Conservation (phyloP, 768 basidiomycete genomes). For the Hysterangium stoloniferum region DNA sequence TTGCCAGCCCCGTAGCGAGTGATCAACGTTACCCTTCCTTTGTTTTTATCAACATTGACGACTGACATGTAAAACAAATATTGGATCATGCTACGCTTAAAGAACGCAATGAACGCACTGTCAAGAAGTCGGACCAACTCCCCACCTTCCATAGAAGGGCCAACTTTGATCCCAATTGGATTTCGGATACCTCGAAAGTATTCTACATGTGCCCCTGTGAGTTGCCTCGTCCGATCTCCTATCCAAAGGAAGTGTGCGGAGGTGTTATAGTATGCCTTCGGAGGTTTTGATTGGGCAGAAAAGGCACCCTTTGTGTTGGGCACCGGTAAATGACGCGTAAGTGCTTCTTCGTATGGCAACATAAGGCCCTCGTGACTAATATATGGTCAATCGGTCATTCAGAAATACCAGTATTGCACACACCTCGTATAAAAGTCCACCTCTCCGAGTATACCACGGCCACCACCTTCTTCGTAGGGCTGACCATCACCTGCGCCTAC, state of each 20-base stretch:
- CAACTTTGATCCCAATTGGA: constrained; percentile 94
- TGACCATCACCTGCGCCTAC: constrained; percentile 63
- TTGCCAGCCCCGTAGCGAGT: constrained; percentile 89
- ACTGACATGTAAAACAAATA: constrained; percentile 35
- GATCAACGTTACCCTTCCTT: constrained; percentile 82
- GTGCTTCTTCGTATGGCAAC: constrained; percentile 86
- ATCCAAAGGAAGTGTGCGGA: constrained; percentile 97
- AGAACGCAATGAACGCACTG: constrained; percentile 38
- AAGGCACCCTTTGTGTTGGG: constrained; percentile 28
- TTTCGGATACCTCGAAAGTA: constrained; percentile 90
- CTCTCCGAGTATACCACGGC: constrained; percentile 65
- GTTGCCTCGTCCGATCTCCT: constrained; percentile 89
- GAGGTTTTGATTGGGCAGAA: constrained; percentile 13
- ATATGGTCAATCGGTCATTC: neutral
- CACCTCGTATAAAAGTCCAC: constrained; percentile 93
- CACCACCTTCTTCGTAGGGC: constrained; percentile 65
- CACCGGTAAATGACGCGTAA: constrained; percentile 63
- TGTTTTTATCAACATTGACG: constrained; percentile 78
- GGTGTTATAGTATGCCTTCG: constrained; percentile 69
- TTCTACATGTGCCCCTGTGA: constrained; percentile 91
- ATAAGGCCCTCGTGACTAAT: constrained; percentile 85
- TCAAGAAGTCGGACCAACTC: constrained; percentile 74
- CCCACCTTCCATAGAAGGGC: constrained; percentile 72
- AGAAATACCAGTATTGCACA: constrained; percentile 12
- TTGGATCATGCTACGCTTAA: neutral